These are phyloP conservation scores for Chaetomiaceae sp. DNA, from an alignment of 2,329 filamentous ascomycete genomes.

Conservation along the genomic window DNA sequence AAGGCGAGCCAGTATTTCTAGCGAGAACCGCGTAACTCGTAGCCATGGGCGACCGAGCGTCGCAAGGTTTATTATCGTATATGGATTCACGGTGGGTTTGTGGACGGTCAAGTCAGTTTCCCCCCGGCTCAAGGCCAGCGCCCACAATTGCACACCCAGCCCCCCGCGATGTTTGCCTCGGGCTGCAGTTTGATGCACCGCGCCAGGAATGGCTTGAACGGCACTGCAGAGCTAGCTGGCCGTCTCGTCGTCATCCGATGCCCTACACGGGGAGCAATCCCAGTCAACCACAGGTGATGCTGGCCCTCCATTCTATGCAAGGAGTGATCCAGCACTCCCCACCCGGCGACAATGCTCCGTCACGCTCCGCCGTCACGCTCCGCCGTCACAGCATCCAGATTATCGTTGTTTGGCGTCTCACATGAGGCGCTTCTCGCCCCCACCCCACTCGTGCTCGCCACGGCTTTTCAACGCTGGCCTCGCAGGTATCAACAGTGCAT, in stretches of 20 bases:
- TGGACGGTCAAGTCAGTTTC: neutral
- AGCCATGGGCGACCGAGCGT: neutral
- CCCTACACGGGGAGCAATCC: neutral
- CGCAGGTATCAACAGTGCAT: constrained; percentile 3
- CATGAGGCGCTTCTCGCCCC: constrained; percentile 8
- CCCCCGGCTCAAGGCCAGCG: neutral
- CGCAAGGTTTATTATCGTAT: neutral
- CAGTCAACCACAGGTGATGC: constrained; percentile 1
- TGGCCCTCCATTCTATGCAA: neutral
- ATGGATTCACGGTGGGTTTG: neutral
- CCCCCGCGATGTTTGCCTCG: constrained; percentile 5
- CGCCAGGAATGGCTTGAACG: neutral
- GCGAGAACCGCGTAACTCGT: neutral
- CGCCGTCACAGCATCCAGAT: constrained; percentile 3
- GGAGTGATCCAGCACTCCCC: constrained; percentile 16
- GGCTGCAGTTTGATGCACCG: constrained; percentile 8
- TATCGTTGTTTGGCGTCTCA: constrained; percentile 10
- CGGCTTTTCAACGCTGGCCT: neutral
- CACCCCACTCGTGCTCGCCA: constrained; percentile 3
- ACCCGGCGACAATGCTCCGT: neutral
- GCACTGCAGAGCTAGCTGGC: constrained; percentile 2
- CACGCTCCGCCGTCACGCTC: constrained; percentile 3
- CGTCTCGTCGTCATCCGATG: constrained; percentile 2
- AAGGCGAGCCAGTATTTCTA: neutral
- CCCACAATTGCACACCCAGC: neutral